These are phyloP conservation scores for Tylopilus orsonianus DNA, from an alignment of 1,284 basidiomycete genomes.

Conservation along the genomic window DNA sequence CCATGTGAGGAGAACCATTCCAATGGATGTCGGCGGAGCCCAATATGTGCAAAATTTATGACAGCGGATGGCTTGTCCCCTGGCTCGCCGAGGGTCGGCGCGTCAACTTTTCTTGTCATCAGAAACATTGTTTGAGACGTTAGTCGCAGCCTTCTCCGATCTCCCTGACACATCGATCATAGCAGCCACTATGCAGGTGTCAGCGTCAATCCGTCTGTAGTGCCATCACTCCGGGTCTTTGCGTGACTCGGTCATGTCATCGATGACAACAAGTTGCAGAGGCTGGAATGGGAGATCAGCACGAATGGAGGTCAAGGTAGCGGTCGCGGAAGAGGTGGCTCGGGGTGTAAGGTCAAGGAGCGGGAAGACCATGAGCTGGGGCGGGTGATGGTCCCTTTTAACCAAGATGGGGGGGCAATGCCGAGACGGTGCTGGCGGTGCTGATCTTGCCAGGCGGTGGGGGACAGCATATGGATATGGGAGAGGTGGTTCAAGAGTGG, in stretches of 20 bases:
- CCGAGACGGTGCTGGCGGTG: slow-evolving; percentile 6
- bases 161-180: background rate
- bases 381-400: no score
- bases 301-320: no score
- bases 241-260: no score
- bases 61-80: background rate
- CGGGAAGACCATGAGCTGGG: no score
- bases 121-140: background rate
- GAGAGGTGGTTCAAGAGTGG: background rate
- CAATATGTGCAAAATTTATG: no score
- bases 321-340: no score
- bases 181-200: background rate
- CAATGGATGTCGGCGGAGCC: no score
- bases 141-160: background rate
- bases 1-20: no score
- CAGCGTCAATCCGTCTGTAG: background rate
- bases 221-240: no score
- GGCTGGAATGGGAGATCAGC: background rate
- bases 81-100: background rate
- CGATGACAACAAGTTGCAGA: no score
- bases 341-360: no score
- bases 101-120: background rate
- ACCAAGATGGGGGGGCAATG: background rate
- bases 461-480: background rate
- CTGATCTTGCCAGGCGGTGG: slow-evolving; percentile 1